Percentiles rank a stretch among this genome's conserved stretches.
Evolutionary conservation across 2,329 filamentous ascomycete species (phyloP).

Genomic region (Arthrobotrys entomopaga): DNA sequence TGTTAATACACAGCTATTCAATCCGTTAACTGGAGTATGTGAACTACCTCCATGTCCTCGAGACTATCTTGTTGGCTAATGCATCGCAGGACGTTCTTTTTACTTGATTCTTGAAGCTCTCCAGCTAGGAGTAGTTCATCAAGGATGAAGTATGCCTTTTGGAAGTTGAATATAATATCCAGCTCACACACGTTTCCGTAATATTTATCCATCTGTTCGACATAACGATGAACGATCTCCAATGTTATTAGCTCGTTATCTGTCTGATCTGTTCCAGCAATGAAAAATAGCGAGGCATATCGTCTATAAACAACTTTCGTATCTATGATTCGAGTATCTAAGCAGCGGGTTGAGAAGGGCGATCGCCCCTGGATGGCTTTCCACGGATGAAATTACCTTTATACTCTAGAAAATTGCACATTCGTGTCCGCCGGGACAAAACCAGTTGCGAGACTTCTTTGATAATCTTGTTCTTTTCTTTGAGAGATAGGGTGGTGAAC

Average conservation of each 20-base stretch:
- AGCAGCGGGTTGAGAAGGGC: background rate
- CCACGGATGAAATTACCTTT: constrained; percentile 74
- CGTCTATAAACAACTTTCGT: constrained; percentile 98
- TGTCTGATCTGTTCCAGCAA: constrained; percentile 93
- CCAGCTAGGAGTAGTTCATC: constrained; percentile 95
- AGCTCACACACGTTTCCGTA: constrained; percentile 99
- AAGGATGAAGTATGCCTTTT: constrained; percentile 98
- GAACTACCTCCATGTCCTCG: constrained; percentile 98
- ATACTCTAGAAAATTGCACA: constrained; percentile 99
- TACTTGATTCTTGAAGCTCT: constrained; percentile 98
- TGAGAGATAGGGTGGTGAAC: constrained; percentile 97
- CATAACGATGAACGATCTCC: constrained; percentile 98
- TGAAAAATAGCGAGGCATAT: constrained; percentile 99
- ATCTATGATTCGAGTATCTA: constrained; percentile 68
- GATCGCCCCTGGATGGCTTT: constrained; percentile 27
- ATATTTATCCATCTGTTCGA: constrained; percentile 99
- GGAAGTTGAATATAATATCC: constrained; percentile 99
- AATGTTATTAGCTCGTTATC: constrained; percentile 99
- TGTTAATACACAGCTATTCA: background rate
- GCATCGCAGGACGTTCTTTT: constrained; percentile 96
- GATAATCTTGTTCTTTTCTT: constrained; percentile 99
- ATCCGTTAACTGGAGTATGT: background rate
- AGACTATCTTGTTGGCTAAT: constrained; percentile 97
- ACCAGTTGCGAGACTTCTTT: constrained; percentile 99
- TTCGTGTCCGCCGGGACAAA: constrained; percentile 91